Base-by-base conservation (phyloP, 148 eudicot species). In the Rhododendron griersonianum region DNA sequence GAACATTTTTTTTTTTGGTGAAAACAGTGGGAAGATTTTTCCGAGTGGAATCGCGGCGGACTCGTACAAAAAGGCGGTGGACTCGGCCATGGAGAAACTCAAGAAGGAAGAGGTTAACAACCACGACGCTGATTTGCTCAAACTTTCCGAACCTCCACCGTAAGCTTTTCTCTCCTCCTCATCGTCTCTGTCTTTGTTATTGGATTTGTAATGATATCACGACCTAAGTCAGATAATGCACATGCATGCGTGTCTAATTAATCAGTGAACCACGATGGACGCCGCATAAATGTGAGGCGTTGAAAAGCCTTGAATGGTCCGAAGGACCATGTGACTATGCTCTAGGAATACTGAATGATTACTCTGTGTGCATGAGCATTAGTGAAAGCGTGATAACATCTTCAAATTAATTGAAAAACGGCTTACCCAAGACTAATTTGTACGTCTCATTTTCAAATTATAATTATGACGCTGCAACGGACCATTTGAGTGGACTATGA, bases 1-100 rank as follows among this genome's bases (percentile, higher is more conserved):
- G 21, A 55, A 55, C 23, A 19, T 2, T 47, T 88, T 65, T 30
- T 30, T 30, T 50, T 11, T n/a, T 79, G 47, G 21, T 48, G 51
- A 10, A 78, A 28, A 41, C 87, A 93, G 98, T 78, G 98, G 98
- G 47, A 93, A 90, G 88, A 95, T 96, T 85, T 96, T 90, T 85
- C 98, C 98, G 85, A 94, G 98, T 86, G 93, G 92, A 59, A 47
- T 93, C 81, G 95, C 98, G 1, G 93, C 92, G 2, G 93, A 96
- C 55, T 92, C 95, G 85, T 96, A 96, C 85, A 89, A 89, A 45
- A 96, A 96, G 84, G 98, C 98, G 76, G 98, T 96, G 81, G 95
- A 96, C 55, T 90, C 94, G 16, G 98, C 98, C 2, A 94, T 96
- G 63, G 86, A 87, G 78, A 92, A 88, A 84, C 93, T 96, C 53